Evolutionary conservation across 495 filamentous ascomycete species (phyloP).

Genomic region (Antarctomyces pellizariae): DNA sequence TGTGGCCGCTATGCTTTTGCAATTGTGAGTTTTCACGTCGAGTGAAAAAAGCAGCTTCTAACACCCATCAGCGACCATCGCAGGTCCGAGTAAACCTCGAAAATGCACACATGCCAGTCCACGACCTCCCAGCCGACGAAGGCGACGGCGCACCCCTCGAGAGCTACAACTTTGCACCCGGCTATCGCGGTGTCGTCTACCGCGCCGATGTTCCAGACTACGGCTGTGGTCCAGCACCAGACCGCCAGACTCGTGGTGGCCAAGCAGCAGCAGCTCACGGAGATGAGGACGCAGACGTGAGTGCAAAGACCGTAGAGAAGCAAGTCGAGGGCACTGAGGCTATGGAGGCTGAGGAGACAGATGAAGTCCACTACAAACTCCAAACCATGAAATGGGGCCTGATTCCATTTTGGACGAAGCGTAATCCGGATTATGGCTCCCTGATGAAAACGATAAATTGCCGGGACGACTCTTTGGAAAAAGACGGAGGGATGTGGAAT

Average conservation of each 20-base stretch:
- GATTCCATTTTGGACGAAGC: conserved; percentile 80
- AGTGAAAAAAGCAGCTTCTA: conserved; percentile 3
- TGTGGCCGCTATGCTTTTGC: no score
- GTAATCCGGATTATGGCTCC: conserved; percentile 49
- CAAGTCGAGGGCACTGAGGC: conserved; percentile 1
- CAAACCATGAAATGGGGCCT: conserved; percentile 87
- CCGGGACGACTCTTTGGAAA: conserved; percentile 64
- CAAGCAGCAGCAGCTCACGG: conserved; percentile 7
- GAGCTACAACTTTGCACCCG: conserved; percentile 83
- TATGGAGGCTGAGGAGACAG: conserved; percentile 8
- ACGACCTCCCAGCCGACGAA: conserved; percentile 48
- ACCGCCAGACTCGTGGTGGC: conserved; percentile 4
- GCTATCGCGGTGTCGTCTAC: conserved; percentile 68
- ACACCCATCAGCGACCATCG: conserved; percentile 26
- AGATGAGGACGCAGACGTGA: conserved; percentile 6
- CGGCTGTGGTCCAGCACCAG: conserved; percentile 19
- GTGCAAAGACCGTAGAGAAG: conserved; percentile 1
- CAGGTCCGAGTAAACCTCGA: conserved; percentile 46
- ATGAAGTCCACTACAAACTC: conserved; percentile 43
- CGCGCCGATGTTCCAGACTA: conserved; percentile 43
- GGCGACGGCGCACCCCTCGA: conserved; percentile 35
- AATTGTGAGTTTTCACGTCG: no score
- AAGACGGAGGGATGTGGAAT: conserved; percentile 69
- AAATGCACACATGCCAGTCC: conserved; percentile 50
- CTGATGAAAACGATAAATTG: conserved; percentile 85